Evolutionary conservation across 2,329 filamentous ascomycete species (phyloP).

Genomic region (Apiospora pterosperma): DNA sequence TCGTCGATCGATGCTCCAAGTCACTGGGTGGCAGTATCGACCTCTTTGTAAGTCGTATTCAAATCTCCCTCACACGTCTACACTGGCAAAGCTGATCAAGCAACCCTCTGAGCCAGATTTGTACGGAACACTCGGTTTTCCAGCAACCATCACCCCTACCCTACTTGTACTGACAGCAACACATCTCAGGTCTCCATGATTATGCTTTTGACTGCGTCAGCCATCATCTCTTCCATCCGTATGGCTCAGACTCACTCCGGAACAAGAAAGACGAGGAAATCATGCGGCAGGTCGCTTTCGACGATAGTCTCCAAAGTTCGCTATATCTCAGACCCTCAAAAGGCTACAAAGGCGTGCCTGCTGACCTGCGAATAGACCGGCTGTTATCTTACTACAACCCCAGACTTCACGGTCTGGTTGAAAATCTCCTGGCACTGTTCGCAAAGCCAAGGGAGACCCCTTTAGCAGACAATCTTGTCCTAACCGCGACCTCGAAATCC

Average conservation of each 20-base stretch:
- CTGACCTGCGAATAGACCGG: constrained; percentile 44
- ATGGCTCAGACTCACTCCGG: constrained; percentile 58
- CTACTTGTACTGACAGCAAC: constrained; percentile 8
- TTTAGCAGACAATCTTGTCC: constrained; percentile 56
- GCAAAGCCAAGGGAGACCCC: constrained; percentile 55
- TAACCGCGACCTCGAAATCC: constrained; percentile 44
- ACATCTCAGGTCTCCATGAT: constrained; percentile 48
- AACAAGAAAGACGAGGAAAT: constrained; percentile 55
- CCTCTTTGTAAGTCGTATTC: constrained; percentile 50
- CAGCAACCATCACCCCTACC: background rate
- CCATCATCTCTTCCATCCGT: constrained; percentile 66
- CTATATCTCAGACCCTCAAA: constrained; percentile 3
- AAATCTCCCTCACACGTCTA: background rate
- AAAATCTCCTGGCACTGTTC: constrained; percentile 42
- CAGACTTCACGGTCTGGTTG: constrained; percentile 43
- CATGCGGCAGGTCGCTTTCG: constrained; percentile 66
- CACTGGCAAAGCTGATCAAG: background rate
- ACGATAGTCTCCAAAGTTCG: constrained; percentile 64
- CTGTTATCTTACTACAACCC: constrained; percentile 58
- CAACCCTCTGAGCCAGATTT: background rate
- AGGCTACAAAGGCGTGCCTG: background rate
- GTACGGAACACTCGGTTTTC: constrained; percentile 8
- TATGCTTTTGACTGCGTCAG: constrained; percentile 69
- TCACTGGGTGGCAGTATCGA: constrained; percentile 48
- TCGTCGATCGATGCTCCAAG: constrained; percentile 49